phyloP scores from a whole-genome alignment of 2,329 filamentous ascomycete genomes.

The Sarocladium brachiariae region DNA sequence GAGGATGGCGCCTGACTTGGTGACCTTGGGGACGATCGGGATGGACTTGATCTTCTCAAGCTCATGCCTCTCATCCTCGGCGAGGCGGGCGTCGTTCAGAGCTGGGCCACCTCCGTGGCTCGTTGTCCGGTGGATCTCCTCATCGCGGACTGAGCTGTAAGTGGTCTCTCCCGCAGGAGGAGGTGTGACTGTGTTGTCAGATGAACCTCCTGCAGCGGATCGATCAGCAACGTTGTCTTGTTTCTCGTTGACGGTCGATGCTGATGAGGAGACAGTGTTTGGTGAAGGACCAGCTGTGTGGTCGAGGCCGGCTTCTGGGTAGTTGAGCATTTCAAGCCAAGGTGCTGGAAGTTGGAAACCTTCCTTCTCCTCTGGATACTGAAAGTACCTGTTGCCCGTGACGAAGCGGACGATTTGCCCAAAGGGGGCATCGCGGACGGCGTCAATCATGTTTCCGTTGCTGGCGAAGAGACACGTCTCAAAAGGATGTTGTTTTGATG shows the following conservation, averaged over 20 bases:
- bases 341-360: conserved; percentile 44
- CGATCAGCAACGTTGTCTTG: background rate
- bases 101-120: conserved; percentile 1
- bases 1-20: conserved; percentile 42
- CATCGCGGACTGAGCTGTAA: background rate
- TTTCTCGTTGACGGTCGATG: conserved; percentile 2
- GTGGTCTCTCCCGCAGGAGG: background rate
- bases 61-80: conserved; percentile 28
- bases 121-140: conserved; percentile 12
- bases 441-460: conserved; percentile 19
- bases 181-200: background rate
- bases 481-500: no score
- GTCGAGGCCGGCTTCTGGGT: conserved; percentile 17
- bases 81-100: conserved; percentile 24
- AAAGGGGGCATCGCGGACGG: conserved; percentile 48
- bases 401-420: conserved; percentile 51
- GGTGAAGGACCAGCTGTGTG: background rate
- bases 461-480: no score
- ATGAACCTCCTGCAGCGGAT: background rate
- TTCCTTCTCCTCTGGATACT: conserved; percentile 53
- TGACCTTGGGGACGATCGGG: conserved; percentile 41
- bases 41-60: conserved; percentile 39
- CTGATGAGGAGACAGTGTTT: conserved; percentile 3
- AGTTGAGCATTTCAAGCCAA: conserved; percentile 29
- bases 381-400: conserved; percentile 44